A percentile compares a stretch with the other conserved stretches of the same genome.
phyloP scores from a whole-genome alignment of 2,329 filamentous ascomycete genomes.

The Colletotrichum sp. region DNA sequence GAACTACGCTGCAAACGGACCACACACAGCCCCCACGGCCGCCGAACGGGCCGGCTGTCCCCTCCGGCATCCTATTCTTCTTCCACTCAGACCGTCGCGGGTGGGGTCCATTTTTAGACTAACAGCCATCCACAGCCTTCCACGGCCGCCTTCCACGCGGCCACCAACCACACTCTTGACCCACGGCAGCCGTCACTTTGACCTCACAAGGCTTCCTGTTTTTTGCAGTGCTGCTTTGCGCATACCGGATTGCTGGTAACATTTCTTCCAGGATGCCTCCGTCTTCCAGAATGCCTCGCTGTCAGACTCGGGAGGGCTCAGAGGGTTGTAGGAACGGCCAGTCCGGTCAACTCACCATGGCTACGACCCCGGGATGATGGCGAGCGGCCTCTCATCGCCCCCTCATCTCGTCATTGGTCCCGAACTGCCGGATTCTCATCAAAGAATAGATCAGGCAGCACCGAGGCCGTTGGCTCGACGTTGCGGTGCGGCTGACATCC shows the following conservation, averaged over 20 bases:
- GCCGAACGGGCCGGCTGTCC: conserved; percentile 14
- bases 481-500: not conserved
- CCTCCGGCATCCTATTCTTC: not conserved
- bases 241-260: not conserved
- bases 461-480: not conserved
- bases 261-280: not conserved
- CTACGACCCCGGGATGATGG: not conserved
- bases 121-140: conserved; percentile 5
- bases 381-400: not conserved
- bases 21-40: conserved; percentile 15
- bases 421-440: not conserved
- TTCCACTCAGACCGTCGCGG: not conserved
- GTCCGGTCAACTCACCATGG: not conserved
- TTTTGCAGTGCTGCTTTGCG: not conserved
- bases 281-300: not conserved
- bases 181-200: not conserved
- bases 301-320: not conserved
- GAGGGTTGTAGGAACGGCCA: not conserved
- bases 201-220: conserved; percentile 15
- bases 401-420: not conserved
- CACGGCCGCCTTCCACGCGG: conserved; percentile 1
- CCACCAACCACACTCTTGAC: not conserved
- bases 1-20: conserved; percentile 1
- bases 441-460: not conserved
- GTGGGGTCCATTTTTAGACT: not conserved